Evolutionary conservation across 1,139 yeast genomes (phyloP), one percentile per base, ranked within the genome.

Genomic region (Nakaseomyces glabratus): DNA sequence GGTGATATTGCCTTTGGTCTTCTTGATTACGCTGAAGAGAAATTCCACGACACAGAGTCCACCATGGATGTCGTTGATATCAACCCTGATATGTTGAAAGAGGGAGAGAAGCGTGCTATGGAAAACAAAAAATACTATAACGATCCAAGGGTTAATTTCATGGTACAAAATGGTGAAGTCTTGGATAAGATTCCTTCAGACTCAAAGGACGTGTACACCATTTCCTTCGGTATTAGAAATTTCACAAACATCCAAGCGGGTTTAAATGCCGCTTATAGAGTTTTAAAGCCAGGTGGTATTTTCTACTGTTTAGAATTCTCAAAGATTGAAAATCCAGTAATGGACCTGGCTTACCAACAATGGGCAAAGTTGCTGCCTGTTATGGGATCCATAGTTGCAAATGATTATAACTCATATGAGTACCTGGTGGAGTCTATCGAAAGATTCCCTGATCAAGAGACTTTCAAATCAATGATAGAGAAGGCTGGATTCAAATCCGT

Each of bases 1-100:
- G 99, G 98, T 31, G 99, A 90, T 57, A 88, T 90, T 61, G 98
- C 98, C 1, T 86, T 86, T 62, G 93, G 98, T 5, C 70, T 93
- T 43, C 66, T 90, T 44, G 95, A 88, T 50, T 95, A 90, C 57
- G 97, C 97, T 8, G 78, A 82, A 45, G 62, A 68, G 33, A 75
- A 76, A 45, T 85, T 76, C 57, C 79, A 82, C 35, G 99, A 90
- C 61, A 68, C 63, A 33, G 66, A 68, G 43, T 76, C 88, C 23
- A 73, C 77, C 19, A 93, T 90, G 90, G 85, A 90, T 13, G 74
- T 90, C 36, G 94, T 88, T 4, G 99, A 90, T 61, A 90, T 90
- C 60, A 90, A 90, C 55, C 77, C 95, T 2, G 97, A 90, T 56
- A 90, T 90, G 99, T 71, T 90, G 54, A 72, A 69, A 35, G 98